phyloP scores from a whole-genome alignment of 208 protist species.

The Trypanosoma scelopori region DNA sequence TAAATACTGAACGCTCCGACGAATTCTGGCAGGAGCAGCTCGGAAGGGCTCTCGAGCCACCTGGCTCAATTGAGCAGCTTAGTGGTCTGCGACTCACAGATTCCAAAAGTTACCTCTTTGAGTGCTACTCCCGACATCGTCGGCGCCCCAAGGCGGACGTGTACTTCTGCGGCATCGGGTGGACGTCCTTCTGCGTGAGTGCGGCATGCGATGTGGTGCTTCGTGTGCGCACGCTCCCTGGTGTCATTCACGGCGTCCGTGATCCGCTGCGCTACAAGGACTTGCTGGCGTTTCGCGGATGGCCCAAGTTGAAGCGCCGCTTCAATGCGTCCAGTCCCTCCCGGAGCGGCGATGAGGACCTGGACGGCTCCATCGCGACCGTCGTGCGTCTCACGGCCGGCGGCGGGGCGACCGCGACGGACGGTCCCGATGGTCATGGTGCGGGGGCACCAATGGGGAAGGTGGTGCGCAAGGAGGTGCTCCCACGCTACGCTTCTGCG shows the following conservation, averaged over 20 bases:
- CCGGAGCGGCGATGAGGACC: slow-evolving; percentile 40
- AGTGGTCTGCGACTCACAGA: slow-evolving; percentile 53
- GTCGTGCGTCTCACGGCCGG: slow-evolving; percentile 67
- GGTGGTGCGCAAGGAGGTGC: slow-evolving; percentile 39
- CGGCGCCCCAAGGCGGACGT: slow-evolving; percentile 85
- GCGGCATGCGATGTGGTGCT: slow-evolving; percentile 84
- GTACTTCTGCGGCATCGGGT: slow-evolving; percentile 89
- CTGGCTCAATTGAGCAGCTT: slow-evolving; percentile 83
- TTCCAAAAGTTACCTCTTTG: slow-evolving; percentile 83
- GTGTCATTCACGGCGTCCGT: slow-evolving; percentile 88
- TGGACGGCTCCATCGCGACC: slow-evolving; percentile 73
- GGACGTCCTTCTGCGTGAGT: slow-evolving; percentile 82
- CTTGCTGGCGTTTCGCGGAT: slow-evolving; percentile 60
- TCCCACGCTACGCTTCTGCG: slow-evolving; percentile 47
- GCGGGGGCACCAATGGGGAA: slow-evolving; percentile 18
- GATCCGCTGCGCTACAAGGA: slow-evolving; percentile 89
- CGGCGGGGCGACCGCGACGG: background rate
- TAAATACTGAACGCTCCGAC: slow-evolving; percentile 71
- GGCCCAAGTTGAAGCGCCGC: slow-evolving; percentile 78
- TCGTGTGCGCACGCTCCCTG: slow-evolving; percentile 86
- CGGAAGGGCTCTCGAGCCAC: slow-evolving; percentile 74
- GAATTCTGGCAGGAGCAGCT: slow-evolving; percentile 85
- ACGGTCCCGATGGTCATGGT: background rate
- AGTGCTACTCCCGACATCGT: slow-evolving; percentile 81
- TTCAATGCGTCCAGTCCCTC: slow-evolving; percentile 62